These are phyloP conservation scores for Fusarium abutilonis DNA, from an alignment of 2,329 filamentous ascomycete genomes.

Conservation along the genomic window DNA sequence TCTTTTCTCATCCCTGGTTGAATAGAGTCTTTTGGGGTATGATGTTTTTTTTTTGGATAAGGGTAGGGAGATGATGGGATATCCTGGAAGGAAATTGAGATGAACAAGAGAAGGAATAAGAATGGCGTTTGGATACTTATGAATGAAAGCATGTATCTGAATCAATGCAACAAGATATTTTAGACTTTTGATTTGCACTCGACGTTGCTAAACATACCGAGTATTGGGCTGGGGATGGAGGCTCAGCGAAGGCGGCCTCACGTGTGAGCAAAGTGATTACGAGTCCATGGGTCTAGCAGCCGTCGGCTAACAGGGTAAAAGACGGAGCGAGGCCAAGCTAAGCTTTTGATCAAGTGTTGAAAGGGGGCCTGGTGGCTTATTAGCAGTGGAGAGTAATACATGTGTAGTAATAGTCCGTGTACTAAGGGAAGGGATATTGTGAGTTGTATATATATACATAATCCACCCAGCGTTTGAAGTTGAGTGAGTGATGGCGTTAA, in stretches of 20 bases:
- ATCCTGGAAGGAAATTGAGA: constrained; percentile 13
- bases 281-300: constrained; percentile 25
- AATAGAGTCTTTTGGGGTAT: constrained; percentile 22
- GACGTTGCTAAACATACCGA: constrained; percentile 38
- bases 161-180: constrained; percentile 7
- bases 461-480: constrained; percentile 25
- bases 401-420: constrained; percentile 20
- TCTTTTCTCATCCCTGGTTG: constrained; percentile 16
- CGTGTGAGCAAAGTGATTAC: constrained; percentile 32
- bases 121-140: constrained; percentile 35
- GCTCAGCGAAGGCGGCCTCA: constrained; percentile 36
- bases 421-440: constrained; percentile 2
- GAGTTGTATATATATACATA: not conserved
- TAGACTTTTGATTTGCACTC: constrained; percentile 34
- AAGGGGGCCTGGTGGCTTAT: constrained; percentile 11
- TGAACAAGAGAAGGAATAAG: constrained; percentile 14
- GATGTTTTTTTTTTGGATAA: constrained; percentile 2
- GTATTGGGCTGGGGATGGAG: constrained; percentile 16
- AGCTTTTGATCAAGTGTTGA: constrained; percentile 29
- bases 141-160: constrained; percentile 12
- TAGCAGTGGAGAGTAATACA: constrained; percentile 1
- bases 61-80: constrained; percentile 2
- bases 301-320: constrained; percentile 17
- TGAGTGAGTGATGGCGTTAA: constrained; percentile 19
- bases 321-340: constrained; percentile 27